Percentiles rank a stretch among this genome's conserved stretches.
These are phyloP conservation scores for Arthrobotrys iridis DNA, from an alignment of 2,329 filamentous ascomycete species.

Conservation along the genomic window DNA sequence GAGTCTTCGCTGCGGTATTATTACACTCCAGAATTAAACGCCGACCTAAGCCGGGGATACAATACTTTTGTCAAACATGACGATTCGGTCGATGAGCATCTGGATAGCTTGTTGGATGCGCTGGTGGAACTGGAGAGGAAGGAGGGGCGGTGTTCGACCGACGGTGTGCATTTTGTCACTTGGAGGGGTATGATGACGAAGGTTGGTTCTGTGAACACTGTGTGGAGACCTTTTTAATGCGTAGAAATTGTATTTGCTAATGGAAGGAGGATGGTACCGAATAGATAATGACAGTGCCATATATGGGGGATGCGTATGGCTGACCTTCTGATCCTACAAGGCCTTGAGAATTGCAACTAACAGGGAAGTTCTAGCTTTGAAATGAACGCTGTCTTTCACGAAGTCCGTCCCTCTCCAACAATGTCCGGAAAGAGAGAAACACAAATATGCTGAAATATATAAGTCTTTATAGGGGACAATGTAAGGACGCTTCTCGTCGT, in stretches of 20 bases:
- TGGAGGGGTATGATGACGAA: conserved; percentile 99
- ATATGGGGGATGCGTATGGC: conserved; percentile 78
- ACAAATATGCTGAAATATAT: conserved; percentile 55
- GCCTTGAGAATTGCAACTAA: conserved; percentile 16
- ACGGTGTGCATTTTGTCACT: conserved; percentile 81
- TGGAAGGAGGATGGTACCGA: background rate
- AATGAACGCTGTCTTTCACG: conserved; percentile 92
- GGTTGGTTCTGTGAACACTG: conserved; percentile 65
- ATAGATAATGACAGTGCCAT: conserved; percentile 87
- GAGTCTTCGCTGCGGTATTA: conserved; percentile 87
- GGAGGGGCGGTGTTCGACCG: conserved; percentile 68
- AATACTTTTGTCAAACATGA: conserved; percentile 84
- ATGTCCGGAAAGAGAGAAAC: conserved; percentile 41
- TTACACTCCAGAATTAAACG: conserved; percentile 76
- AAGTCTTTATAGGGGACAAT: conserved; percentile 67
- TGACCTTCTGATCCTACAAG: background rate
- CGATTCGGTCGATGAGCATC: conserved; percentile 82
- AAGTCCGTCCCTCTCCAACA: conserved; percentile 69
- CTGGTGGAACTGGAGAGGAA: conserved; percentile 78
- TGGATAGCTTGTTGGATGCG: conserved; percentile 82
- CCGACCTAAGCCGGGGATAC: conserved; percentile 82
- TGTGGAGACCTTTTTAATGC: background rate
- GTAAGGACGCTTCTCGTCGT: conserved; percentile 60
- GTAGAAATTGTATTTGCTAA: conserved; percentile 4
- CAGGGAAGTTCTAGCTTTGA: conserved; percentile 74